Evolutionary conservation across 2,329 filamentous ascomycete genomes (phyloP).

Genomic region (Pestalotiopsis sp.): DNA sequence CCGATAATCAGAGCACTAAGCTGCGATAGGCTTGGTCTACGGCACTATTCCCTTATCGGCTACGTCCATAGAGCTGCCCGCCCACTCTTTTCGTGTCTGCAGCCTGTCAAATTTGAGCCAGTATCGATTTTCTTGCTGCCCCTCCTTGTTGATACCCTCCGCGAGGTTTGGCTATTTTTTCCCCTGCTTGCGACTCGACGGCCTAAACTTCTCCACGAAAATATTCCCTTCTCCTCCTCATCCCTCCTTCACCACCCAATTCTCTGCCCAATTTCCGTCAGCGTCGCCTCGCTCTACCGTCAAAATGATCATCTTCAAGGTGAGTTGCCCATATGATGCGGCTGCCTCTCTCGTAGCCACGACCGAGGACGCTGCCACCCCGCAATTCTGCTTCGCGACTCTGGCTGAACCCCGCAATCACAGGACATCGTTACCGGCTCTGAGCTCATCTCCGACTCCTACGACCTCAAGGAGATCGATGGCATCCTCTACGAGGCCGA

Average conservation of each 20-base stretch:
- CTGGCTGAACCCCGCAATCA: conserved; percentile 14
- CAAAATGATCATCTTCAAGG: conserved; percentile 76
- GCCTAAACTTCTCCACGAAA: conserved; percentile 1
- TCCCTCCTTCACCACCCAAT: not conserved
- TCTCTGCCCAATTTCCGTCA: conserved; percentile 13
- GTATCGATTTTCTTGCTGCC: conserved; percentile 10
- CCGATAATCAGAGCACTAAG: not conserved
- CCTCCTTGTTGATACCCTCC: conserved; percentile 7
- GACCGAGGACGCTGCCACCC: not conserved
- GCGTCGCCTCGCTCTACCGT: conserved; percentile 25
- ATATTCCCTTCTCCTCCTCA: not conserved
- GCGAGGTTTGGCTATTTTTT: not conserved
- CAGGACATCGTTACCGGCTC: conserved; percentile 80
- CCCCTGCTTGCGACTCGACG: not conserved
- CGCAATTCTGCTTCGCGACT: not conserved
- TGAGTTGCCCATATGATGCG: conserved; percentile 35
- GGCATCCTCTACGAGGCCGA: conserved; percentile 85
- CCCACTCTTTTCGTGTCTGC: conserved; percentile 1
- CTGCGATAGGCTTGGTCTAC: not conserved
- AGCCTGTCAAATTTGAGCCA: conserved; percentile 9
- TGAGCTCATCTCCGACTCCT: conserved; percentile 96
- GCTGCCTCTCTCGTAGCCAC: not conserved
- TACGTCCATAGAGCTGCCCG: not conserved
- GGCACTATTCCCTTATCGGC: not conserved
- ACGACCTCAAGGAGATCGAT: conserved; percentile 78